phyloP scores from a whole-genome alignment of 192 early-diverging fungal species.

The Coemansia sp. region DNA sequence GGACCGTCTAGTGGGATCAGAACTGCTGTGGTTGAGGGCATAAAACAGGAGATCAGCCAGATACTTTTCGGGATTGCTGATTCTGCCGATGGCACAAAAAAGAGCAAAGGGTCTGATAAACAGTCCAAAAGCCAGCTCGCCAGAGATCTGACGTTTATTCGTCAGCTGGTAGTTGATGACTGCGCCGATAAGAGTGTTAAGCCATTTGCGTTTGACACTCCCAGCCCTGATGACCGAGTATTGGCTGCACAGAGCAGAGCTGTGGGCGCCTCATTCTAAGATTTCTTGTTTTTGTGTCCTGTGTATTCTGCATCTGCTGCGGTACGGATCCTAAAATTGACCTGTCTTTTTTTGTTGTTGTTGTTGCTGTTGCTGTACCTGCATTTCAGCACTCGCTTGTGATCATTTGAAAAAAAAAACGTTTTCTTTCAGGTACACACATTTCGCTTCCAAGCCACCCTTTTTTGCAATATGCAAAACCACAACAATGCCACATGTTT shows the following conservation, averaged over 20 bases:
- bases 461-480: too few relatives aligned
- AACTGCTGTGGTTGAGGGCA: neutral
- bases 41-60: conserved; percentile 1
- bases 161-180: conserved; percentile 18
- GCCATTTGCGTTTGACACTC: conserved; percentile 71
- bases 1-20: neutral
- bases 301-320: conserved; percentile 4
- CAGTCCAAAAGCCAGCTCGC: neutral
- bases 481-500: too few relatives aligned
- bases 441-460: too few relatives aligned
- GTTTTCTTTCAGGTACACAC: neutral
- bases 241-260: conserved; percentile 59
- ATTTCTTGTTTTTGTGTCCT: neutral
- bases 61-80: neutral
- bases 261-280: neutral
- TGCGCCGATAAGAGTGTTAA: conserved; percentile 13
- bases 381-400: neutral
- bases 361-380: neutral
- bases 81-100: neutral
- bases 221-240: conserved; percentile 84
- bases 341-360: neutral
- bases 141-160: conserved; percentile 40
- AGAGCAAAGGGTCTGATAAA: neutral
- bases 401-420: neutral
- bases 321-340: neutral